Conservation (phyloP, 2,329 filamentous ascomycete genomes). For the Fusarium napiforme region DNA sequence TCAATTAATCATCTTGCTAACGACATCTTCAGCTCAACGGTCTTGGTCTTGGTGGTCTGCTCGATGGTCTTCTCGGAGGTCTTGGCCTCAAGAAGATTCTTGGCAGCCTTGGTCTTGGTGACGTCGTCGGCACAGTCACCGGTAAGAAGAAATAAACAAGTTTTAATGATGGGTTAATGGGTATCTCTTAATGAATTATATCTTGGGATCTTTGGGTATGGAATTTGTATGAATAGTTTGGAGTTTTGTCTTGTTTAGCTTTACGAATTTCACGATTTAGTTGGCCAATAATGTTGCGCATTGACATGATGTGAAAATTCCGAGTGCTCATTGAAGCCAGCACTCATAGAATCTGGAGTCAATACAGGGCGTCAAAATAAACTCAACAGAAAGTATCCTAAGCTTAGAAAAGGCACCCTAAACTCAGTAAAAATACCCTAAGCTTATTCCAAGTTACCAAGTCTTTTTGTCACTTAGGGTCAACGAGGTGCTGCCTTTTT, state of each 20-base stretch:
- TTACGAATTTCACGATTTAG: slow-evolving; percentile 26
- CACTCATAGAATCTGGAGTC: too few species aligned
- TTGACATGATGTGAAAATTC: not conserved
- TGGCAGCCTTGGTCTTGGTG: slow-evolving; percentile 74
- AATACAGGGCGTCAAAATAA: too few species aligned
- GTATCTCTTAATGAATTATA: slow-evolving; percentile 11
- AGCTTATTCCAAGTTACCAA: too few species aligned
- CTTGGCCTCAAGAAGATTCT: slow-evolving; percentile 81
- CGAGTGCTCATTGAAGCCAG: not conserved
- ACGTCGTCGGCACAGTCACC: slow-evolving; percentile 55
- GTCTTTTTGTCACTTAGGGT: too few species aligned
- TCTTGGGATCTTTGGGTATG: not conserved
- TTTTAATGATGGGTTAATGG: slow-evolving; percentile 3
- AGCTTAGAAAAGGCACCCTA: too few species aligned
- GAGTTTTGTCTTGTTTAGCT: slow-evolving; percentile 30
- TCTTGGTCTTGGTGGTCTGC: slow-evolving; percentile 82
- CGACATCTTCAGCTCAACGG: slow-evolving; percentile 67
- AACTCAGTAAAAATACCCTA: too few species aligned
- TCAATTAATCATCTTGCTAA: slow-evolving; percentile 29
- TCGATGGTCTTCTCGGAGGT: slow-evolving; percentile 82
- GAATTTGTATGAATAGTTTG: slow-evolving; percentile 18
- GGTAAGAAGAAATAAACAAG: slow-evolving; percentile 45
- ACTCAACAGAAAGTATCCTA: too few species aligned
- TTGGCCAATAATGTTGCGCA: slow-evolving; percentile 18
- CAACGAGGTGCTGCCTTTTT: too few species aligned